Evolutionary conservation across 495 filamentous ascomycete genomes (phyloP), one percentile per base, ranked within the genome.

Genomic region (Parathielavia appendiculata): DNA sequence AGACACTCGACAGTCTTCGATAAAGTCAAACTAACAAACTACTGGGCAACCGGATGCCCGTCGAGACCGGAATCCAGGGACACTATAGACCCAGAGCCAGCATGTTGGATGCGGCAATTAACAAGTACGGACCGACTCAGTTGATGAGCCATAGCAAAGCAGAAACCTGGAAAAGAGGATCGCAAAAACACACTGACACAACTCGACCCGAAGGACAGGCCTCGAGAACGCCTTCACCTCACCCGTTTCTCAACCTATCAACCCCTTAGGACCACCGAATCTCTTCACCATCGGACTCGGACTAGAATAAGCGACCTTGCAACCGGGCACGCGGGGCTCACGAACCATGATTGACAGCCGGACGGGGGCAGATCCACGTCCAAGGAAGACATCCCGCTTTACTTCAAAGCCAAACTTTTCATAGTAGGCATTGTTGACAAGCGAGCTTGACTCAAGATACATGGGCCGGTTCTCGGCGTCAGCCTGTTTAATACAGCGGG

Each of bases 401-500:
- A 77, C 60, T 66, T 82, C 77, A 65, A 91, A 92, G 41, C 86
- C 88, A 64, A 86, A 81, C 66, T 82, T 83, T 59, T 79, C 67
- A 67, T 92, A 92, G 71, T 89, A 86, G 23, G 69, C 64, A 46
- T 82, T 79, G 64, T 92, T 92, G 54, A 71, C 73, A 54, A 63
- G 63, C 65, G 87, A 82, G 69, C 84, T 89, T 51, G 84, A 86
- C 75, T 92, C 89, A 58, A 92, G 81, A 71, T 92, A 92, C 59
- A 81, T 82, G 32, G 81, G 75, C 16, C 79, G 75, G 50, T 79
- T 78, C 62, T 88, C 82, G 1, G 63, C 63, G 68, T 91, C 89
- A 41, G 86, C 84, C 84, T 87, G 55, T 45, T 40, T 22, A 5
- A 34, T 30, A 6, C 26, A 47, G 43, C n/a, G 11, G 23, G 13